phyloP scores from a whole-genome alignment of 228 moss, liverwort and hornwort genomes.

The Sphagnum fallax region DNA sequence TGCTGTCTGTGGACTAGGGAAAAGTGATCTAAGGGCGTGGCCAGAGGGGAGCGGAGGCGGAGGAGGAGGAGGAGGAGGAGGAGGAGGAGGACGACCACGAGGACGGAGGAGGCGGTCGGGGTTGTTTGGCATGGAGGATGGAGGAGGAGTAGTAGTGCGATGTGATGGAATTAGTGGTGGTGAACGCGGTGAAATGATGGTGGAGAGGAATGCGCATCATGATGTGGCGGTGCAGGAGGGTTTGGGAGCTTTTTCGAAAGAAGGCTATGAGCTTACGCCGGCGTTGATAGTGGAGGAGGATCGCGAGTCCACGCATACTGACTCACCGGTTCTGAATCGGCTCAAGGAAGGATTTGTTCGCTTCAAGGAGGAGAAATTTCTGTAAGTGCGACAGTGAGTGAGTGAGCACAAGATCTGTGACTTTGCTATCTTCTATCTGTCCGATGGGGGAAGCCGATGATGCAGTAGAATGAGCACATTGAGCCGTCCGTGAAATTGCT shows the following conservation, averaged over 20 bases:
- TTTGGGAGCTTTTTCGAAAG: no score
- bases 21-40: neutral
- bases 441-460: no score
- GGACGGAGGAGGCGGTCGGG: conserved; percentile 4
- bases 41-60: neutral
- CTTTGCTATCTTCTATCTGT: no score
- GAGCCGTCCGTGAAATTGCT: no score
- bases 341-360: neutral
- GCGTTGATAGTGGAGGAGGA: no score
- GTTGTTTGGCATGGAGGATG: conserved; percentile 8
- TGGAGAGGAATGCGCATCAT: no score
- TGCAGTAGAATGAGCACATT: no score
- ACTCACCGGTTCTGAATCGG: neutral
- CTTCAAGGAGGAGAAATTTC: neutral
- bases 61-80: neutral
- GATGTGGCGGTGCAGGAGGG: no score
- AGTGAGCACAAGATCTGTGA: no score
- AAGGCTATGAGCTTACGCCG: no score
- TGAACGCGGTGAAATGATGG: no score
- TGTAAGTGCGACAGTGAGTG: neutral
- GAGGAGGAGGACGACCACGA: neutral
- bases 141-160: neutral
- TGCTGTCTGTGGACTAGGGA: neutral
- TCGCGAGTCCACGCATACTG: no score
- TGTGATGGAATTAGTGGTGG: neutral